Evolutionary conservation across 140 eudicot species (phyloP).

Genomic region (Flaveria floridana): DNA sequence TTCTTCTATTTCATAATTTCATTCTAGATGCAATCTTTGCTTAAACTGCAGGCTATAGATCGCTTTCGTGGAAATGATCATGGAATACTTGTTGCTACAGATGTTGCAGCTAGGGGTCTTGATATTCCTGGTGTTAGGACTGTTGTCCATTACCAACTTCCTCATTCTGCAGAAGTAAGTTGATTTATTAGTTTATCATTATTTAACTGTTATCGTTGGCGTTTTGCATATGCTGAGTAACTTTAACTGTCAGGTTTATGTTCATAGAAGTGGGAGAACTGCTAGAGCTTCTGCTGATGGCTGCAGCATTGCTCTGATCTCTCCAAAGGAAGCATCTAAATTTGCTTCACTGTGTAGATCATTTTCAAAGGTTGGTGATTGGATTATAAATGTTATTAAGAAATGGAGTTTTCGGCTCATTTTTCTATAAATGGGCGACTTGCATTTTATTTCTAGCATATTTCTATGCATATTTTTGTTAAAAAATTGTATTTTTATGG

Average conservation of each 20-base stretch:
- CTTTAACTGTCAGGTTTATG: slow-evolving; percentile 65
- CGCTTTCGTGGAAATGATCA: slow-evolving; percentile 84
- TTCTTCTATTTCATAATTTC: slow-evolving; percentile 6
- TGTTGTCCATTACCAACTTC: slow-evolving; percentile 94
- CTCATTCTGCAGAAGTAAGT: slow-evolving; percentile 88
- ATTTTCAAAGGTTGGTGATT: slow-evolving; percentile 59
- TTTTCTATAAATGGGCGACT: not conserved
- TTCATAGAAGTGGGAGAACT: slow-evolving; percentile 98
- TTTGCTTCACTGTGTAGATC: slow-evolving; percentile 78
- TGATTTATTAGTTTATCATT: not conserved
- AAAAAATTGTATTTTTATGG: no score
- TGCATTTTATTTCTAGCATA: no score
- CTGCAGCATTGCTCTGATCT: slow-evolving; percentile 80
- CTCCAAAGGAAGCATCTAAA: slow-evolving; percentile 83
- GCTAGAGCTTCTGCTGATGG: slow-evolving; percentile 98
- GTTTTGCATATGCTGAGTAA: slow-evolving; percentile 18
- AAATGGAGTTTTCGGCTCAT: not conserved
- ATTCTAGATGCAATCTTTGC: slow-evolving; percentile 3
- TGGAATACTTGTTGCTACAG: slow-evolving; percentile 87
- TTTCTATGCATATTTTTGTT: no score
- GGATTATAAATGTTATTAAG: not conserved
- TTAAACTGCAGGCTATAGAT: slow-evolving; percentile 70
- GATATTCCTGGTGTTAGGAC: slow-evolving; percentile 95
- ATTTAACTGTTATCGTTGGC: not conserved
- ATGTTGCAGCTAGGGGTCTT: slow-evolving; percentile 96